Conservation (phyloP, 2,329 filamentous ascomycete genomes). For the Ophiocordyceps camponoti-floridani region DNA sequence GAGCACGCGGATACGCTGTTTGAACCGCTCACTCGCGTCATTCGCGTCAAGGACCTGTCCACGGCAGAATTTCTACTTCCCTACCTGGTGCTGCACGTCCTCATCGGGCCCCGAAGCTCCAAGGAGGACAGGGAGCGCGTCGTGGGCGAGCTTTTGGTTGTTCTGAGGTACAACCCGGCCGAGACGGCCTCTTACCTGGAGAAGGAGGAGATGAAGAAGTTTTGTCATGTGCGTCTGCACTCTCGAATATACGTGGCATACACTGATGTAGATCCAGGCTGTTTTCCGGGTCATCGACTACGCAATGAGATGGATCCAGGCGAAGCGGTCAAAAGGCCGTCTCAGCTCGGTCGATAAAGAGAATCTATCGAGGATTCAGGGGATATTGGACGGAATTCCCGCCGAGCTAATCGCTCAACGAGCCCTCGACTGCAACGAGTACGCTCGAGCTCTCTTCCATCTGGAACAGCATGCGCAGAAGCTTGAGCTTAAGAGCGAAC, state of each 20-base stretch:
- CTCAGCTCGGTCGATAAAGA: conserved; percentile 23
- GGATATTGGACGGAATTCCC: conserved; percentile 45
- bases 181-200: conserved; percentile 37
- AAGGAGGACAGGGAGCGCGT: conserved; percentile 47
- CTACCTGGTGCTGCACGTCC: conserved; percentile 67
- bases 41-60: conserved; percentile 69
- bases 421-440: conserved; percentile 87
- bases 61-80: conserved; percentile 81
- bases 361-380: conserved; percentile 29
- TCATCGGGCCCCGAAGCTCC: conserved; percentile 48
- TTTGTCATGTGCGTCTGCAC: conserved; percentile 53
- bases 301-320: conserved; percentile 73
- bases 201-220: conserved; percentile 62
- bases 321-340: conserved; percentile 30
- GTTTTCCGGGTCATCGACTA: conserved; percentile 88
- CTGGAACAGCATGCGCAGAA: conserved; percentile 73
- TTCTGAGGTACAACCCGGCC: conserved; percentile 45
- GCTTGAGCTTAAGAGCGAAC: conserved; percentile 20
- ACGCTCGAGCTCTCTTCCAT: conserved; percentile 80
- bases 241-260: not conserved
- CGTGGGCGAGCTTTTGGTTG: conserved; percentile 51
- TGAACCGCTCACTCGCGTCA: conserved; percentile 61
- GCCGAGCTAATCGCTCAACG: conserved; percentile 57
- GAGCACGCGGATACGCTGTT: conserved; percentile 63
- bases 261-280: conserved; percentile 32